Base-by-base conservation (phyloP, 1,139 yeast species). In the Kazachstania sp. region DNA sequence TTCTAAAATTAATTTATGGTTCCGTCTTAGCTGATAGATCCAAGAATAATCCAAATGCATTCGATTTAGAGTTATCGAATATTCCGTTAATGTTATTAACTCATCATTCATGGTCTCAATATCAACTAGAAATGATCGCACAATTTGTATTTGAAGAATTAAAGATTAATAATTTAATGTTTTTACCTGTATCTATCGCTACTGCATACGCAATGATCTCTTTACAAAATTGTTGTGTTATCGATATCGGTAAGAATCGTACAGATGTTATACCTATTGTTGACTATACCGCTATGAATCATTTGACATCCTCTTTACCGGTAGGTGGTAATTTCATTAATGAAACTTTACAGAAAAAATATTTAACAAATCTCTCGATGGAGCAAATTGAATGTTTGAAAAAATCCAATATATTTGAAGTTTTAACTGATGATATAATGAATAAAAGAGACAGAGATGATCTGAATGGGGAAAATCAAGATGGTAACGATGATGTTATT, bases 221-320 rank as follows among this genome's bases (percentile, higher is more conserved):
- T 2, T 68, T 74, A 52, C 70, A 73, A 30, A 69, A 80, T 18
- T 77, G 92, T 1, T 67, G 83, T 37, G 86, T 92, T 20, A 79
- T 92, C 41, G 95, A 92, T 64, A 74, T 92, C 40, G 97, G 97
- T 19, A 71, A 73, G 50, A 78, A 81, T 39, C 77, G 81, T 55
- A 78, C 87, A 1, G 95, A 87, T 61, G 72, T 92, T 37, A 74
- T 83, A 5, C 94, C 96, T 1, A 78, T 92, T 23, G 67, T 85
- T 41, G 94, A 86, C 49, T 86, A 79, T 58, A 79, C 80, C 50
- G 73, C 77, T 4, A 66, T 83, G 40, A 74, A 73, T 43, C 74
- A 74, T 57, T 81, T 88, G 2, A 71, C 75, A 35, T 69, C 70
- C 45, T 70, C 74, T 18, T 62, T 81, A 34, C 66, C 71, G 3